Evolutionary conservation across 495 filamentous ascomycete species (phyloP), one percentile per base, ranked within the genome.

Genomic region (Echria macrotheca): DNA sequence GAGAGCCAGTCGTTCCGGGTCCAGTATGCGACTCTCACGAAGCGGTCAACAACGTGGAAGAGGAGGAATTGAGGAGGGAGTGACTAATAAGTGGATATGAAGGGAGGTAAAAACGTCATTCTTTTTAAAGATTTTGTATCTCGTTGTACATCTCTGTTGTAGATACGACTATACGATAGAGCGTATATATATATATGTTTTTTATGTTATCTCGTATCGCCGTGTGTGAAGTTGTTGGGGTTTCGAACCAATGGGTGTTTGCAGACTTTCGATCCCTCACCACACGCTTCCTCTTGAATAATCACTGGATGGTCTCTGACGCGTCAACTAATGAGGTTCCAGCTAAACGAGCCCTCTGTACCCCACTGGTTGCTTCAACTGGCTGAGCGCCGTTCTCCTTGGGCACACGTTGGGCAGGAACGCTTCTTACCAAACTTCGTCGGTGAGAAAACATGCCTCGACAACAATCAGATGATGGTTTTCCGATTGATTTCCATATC

Each of bases 1-100:
- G 67, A 70, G 50, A 61, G 69, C 14, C 58, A 61, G 11, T 17
- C 48, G 9, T 75, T 75, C 44, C 60, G 47, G 14, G 51, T 75
- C n/a, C 23, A 45, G 38, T 73, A 70, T 44, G 29, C 39, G 5
- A 9, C 38, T n/a, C n/a, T n/a, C n/a, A n/a, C n/a, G n/a, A n/a
- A n/a, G n/a, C n/a, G n/a, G 0, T 5, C 28, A 18, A 9, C 37
- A 14, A n/a, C 19, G 38, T 14, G 21, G 19, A 54, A 32, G 33
- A 37, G 46, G 32, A 39, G 33, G 25, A 28, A 44, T 14, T 15
- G 26, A 28, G 25, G 25, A 19, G 42, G 22, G 15, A 15, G 21
- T n/a, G 25, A 26, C 15, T 15, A 21, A 44, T 4, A 44, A 12
- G 41, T n/a, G 41, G 25, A 3, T 10, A 21, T 8, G 33, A 9